Evolutionary conservation across 176 grass and related monocot species (phyloP).

Genomic region (Oryza meridionalis): DNA sequence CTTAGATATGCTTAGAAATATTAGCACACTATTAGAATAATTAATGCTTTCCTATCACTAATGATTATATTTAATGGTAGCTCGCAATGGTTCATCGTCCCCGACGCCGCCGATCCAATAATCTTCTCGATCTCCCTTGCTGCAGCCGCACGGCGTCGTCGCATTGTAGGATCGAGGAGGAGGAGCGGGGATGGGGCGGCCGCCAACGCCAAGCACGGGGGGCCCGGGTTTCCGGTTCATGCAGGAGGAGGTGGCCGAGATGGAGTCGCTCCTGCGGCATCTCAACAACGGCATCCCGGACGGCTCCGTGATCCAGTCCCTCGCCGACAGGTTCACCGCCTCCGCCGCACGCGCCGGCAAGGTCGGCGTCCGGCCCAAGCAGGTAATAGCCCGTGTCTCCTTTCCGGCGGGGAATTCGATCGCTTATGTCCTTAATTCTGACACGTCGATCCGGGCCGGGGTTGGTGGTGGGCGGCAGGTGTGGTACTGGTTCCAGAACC

Average conservation of each 20-base stretch:
- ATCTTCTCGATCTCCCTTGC: no score
- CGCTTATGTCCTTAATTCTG: background rate
- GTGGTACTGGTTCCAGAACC: slow-evolving; percentile 99
- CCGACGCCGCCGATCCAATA: no score
- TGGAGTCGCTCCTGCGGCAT: slow-evolving; percentile 83
- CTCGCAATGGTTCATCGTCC: no score
- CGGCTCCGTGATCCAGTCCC: slow-evolving; percentile 54
- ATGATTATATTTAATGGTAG: no score
- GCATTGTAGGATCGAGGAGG: no score
- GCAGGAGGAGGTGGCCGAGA: slow-evolving; percentile 79
- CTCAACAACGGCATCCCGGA: slow-evolving; percentile 71
- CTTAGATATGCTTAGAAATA: no score
- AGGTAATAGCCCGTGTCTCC: slow-evolving; percentile 40
- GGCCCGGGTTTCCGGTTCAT: slow-evolving; percentile 71
- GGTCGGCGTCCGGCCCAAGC: slow-evolving; percentile 74
- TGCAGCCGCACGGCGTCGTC: no score
- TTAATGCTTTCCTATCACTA: no score
- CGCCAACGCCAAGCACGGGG: slow-evolving; percentile 46
- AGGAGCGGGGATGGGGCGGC: no score
- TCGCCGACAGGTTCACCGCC: slow-evolving; percentile 87
- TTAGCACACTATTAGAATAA: no score
- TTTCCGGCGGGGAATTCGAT: background rate
- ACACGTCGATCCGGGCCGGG: background rate
- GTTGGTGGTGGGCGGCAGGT: slow-evolving; percentile 54
- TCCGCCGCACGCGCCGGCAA: slow-evolving; percentile 74